These are phyloP conservation scores for Klebsormidium nitens DNA, from an alignment of 139 green algal genomes.

Conservation along the genomic window DNA sequence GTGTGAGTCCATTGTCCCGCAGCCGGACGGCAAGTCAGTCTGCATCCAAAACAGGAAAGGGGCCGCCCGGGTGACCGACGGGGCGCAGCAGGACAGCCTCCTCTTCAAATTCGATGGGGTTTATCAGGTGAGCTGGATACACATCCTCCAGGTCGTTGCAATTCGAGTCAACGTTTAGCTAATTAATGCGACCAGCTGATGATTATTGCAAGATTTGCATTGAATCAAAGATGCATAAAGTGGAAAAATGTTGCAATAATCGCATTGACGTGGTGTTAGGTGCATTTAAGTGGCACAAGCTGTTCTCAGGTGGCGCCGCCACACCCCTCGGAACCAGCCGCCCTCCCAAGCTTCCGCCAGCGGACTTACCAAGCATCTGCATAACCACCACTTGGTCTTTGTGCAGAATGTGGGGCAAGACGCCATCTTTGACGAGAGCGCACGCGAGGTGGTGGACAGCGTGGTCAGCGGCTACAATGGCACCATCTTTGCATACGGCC, in stretches of 20 bases:
- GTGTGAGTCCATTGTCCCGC: neutral
- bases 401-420: constrained; percentile 62
- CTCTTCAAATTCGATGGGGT: constrained; percentile 68
- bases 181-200: neutral
- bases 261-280: neutral
- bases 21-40: constrained; percentile 4
- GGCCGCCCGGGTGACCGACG: constrained; percentile 44
- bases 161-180: neutral
- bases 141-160: neutral
- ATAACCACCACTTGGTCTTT: neutral
- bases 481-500: constrained; percentile 69
- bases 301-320: neutral
- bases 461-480: constrained; percentile 68
- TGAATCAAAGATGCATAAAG: neutral
- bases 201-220: neutral
- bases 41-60: constrained; percentile 38
- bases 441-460: constrained; percentile 56
- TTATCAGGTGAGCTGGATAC: constrained; percentile 40
- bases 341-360: neutral
- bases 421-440: constrained; percentile 46
- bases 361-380: neutral
- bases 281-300: neutral
- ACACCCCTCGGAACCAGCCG: neutral
- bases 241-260: neutral
- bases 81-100: constrained; percentile 59